A percentile compares a stretch with the other conserved stretches of the same genome.
Conservation (phyloP, 192 early-diverging fungal species). For the Backusella mclennaniae region DNA sequence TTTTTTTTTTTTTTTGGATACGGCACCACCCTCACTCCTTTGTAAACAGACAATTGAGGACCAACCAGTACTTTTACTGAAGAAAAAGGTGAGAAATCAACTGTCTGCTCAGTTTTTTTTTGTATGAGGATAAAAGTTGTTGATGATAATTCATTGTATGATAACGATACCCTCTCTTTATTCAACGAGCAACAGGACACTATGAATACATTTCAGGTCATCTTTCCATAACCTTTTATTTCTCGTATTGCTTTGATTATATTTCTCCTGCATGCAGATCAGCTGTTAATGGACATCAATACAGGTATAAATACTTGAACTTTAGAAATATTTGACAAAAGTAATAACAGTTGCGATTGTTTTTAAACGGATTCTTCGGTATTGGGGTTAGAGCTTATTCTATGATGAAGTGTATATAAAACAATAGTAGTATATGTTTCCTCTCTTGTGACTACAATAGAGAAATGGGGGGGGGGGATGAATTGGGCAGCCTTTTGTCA, state of each 20-base stretch:
- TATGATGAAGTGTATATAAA: constrained; percentile 78
- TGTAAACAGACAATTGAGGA: background rate
- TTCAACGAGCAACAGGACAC: background rate
- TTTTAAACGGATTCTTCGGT: constrained; percentile 67
- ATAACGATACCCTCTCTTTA: background rate
- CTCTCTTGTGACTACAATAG: constrained; percentile 63
- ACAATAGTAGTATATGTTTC: constrained; percentile 71
- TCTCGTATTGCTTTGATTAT: constrained; percentile 60
- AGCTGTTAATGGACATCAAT: constrained; percentile 84
- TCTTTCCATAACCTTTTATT: constrained; percentile 52
- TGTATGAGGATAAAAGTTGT: background rate
- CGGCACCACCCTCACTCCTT: background rate
- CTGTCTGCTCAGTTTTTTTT: background rate
- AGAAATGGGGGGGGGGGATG: constrained; percentile 47
- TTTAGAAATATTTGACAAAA: constrained; percentile 61
- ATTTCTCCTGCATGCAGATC: constrained; percentile 65
- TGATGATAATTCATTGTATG: background rate
- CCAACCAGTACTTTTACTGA: background rate
- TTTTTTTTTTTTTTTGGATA: constrained; percentile 13
- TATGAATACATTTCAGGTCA: constrained; percentile 44
- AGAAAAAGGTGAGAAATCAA: background rate
- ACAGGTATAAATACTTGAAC: constrained; percentile 70
- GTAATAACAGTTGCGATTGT: constrained; percentile 56
- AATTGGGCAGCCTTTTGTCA: constrained; percentile 62
- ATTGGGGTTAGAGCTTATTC: constrained; percentile 76